Percentiles rank a stretch among this genome's conserved stretches.
These are phyloP conservation scores for Collybia sordida DNA, from an alignment of 768 basidiomycete species.

Conservation along the genomic window DNA sequence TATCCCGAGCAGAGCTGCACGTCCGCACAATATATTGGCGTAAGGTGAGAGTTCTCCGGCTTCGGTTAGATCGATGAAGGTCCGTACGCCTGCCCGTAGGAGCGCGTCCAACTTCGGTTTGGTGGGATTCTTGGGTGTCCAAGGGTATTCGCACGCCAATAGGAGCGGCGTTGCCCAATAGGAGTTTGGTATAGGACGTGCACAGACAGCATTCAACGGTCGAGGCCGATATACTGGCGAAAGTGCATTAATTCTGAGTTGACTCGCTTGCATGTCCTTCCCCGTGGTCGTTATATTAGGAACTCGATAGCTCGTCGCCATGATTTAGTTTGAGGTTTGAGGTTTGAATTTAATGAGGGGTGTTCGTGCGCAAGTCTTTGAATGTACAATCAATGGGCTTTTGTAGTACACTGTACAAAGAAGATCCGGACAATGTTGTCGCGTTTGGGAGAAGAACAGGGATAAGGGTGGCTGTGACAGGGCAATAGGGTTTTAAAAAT, in stretches of 20 bases:
- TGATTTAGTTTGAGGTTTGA: slow-evolving; percentile 1
- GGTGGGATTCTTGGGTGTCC: slow-evolving; percentile 55
- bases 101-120: slow-evolving; percentile 74
- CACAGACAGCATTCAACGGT: slow-evolving; percentile 20
- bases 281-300: slow-evolving; percentile 1
- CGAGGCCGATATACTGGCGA: slow-evolving; percentile 15
- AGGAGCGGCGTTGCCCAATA: slow-evolving; percentile 79
- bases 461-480: too few species aligned
- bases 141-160: slow-evolving; percentile 82
- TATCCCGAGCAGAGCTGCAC: slow-evolving; percentile 56
- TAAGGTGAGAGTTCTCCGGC: slow-evolving; percentile 74
- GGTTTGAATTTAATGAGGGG: too few species aligned
- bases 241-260: slow-evolving; percentile 15
- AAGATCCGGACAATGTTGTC: too few species aligned
- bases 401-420: too few species aligned
- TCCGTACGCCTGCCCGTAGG: slow-evolving; percentile 69
- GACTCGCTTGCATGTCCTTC: slow-evolving; percentile 15
- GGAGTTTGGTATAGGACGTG: slow-evolving; percentile 77
- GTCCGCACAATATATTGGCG: slow-evolving; percentile 47
- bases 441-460: too few species aligned
- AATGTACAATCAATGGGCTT: background rate
- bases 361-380: background rate
- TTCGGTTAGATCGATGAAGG: slow-evolving; percentile 86
- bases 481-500: too few species aligned
- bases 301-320: slow-evolving; percentile 10